Conservation (phyloP, 805 yeast species). For the Priceomyces castillae region DNA sequence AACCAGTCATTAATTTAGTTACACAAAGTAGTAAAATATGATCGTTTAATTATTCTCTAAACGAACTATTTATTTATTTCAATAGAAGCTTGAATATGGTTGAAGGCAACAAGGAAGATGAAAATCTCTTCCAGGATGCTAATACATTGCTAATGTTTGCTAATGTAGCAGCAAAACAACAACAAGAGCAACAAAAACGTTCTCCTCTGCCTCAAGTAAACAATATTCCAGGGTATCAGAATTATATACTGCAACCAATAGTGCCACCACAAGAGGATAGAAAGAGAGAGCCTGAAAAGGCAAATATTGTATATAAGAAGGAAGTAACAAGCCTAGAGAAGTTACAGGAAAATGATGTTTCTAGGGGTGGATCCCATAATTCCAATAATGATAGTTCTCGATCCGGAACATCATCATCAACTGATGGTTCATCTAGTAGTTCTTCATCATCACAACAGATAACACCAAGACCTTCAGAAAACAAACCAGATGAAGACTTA, state of each 20-base stretch:
- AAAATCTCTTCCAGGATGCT: constrained; percentile 55
- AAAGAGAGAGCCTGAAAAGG: background rate
- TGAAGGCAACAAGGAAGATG: constrained; percentile 22
- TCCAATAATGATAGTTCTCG: background rate
- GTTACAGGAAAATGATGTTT: background rate
- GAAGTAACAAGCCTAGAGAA: background rate
- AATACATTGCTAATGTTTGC: constrained; percentile 62
- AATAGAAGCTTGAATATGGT: background rate
- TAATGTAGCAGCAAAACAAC: constrained; percentile 48
- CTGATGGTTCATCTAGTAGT: background rate
- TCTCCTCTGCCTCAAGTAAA: constrained; percentile 6
- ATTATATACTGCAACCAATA: background rate
- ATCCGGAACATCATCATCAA: background rate
- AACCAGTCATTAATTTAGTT: background rate
- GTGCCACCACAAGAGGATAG: background rate
- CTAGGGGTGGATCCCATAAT: no score
- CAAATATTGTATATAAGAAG: background rate
- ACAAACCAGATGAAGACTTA: background rate
- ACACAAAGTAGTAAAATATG: constrained; percentile 1
- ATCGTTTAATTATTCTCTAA: background rate
- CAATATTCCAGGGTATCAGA: background rate
- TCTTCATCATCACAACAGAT: background rate
- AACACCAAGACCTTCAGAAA: background rate
- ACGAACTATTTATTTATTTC: background rate
- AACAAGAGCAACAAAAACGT: constrained; percentile 17